Evolutionary conservation across 2,329 filamentous ascomycete species (phyloP).

Genomic region (Fusarium newnesense): DNA sequence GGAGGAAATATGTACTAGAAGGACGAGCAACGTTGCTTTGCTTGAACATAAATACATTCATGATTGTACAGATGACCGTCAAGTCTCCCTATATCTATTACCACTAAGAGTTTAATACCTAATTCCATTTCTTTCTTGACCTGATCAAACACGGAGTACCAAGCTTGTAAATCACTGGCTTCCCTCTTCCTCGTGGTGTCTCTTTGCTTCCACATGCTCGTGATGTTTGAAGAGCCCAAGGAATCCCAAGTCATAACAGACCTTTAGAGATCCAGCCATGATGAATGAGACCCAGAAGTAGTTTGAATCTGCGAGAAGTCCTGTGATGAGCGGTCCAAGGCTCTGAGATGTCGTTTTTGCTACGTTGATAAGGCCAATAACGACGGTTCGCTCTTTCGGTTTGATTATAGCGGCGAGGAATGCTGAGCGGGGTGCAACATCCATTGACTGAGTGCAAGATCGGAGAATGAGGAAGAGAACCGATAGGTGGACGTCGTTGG

Average conservation of each 20-base stretch:
- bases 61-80: not conserved
- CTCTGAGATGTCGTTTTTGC: constrained; percentile 73
- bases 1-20: constrained; percentile 2
- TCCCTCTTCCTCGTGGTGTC: not conserved
- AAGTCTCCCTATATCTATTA: too few species aligned
- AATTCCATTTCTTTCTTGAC: not conserved
- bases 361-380: constrained; percentile 77
- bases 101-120: not conserved
- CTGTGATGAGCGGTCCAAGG: constrained; percentile 71
- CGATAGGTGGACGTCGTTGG: constrained; percentile 62
- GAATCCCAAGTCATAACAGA: constrained; percentile 68
- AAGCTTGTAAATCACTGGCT: not conserved
- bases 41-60: too few species aligned
- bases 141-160: not conserved
- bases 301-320: constrained; percentile 65
- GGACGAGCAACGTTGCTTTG: too few species aligned
- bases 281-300: constrained; percentile 72
- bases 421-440: constrained; percentile 74
- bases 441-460: constrained; percentile 73
- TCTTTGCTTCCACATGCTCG: constrained; percentile 20
- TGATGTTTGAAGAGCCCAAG: constrained; percentile 50
- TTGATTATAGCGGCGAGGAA: constrained; percentile 74
- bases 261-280: constrained; percentile 71
- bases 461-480: constrained; percentile 71
- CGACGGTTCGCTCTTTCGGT: constrained; percentile 73